Evolutionary conservation across 495 filamentous ascomycete species (phyloP), one percentile per base, ranked within the genome.

Genomic region (Podospora conica): DNA sequence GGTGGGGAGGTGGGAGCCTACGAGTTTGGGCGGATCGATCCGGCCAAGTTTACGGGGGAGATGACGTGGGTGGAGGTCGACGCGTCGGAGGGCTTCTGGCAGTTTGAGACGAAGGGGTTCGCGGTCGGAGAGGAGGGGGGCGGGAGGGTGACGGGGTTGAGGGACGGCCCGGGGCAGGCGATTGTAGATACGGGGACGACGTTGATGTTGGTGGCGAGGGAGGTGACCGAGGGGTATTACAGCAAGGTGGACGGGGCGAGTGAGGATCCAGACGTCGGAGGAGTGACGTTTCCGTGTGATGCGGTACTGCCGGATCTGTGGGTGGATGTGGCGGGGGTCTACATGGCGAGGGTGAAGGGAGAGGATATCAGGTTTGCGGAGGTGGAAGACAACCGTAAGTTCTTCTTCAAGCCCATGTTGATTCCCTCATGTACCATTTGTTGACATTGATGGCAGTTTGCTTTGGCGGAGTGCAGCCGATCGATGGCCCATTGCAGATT

Each of bases 171-270:
- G n/a, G 77, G 74, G 15, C 82, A 85, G 68, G 85, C 86, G 21
- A 88, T 92, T 66, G 88, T 85, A 2, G 91, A 91, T 73, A 91
- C 89, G 2, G 89, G 89, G 25, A 90, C 87, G 27, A 89, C 90
- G 9, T 81, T 96, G 25, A 83, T 91, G 76, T 80, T 94, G 18
- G 84, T 91, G 63, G 84, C 85, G 63, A 80, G 86, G 58, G 78
- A 82, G 8, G 79, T 89, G n/a, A 82, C 84, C 0, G 53, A 79
- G 27, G 82, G 74, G 0, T 92, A 90, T 79, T 94, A 91, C 73
- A 71, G 72, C 9, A 66, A 85, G 65, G 88, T 94, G 9, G 61
- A 76, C 0, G 84, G 85, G 55, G 85, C 90, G 0, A 59, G 74
- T 11, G 78, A 81, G 59, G 77, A 82, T 66, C 62, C 69, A 0